Evolutionary conservation across 164 flowering plant species (phyloP), one percentile per base, ranked within the genome.

Genomic region (Dillenia suffruticosa): DNA sequence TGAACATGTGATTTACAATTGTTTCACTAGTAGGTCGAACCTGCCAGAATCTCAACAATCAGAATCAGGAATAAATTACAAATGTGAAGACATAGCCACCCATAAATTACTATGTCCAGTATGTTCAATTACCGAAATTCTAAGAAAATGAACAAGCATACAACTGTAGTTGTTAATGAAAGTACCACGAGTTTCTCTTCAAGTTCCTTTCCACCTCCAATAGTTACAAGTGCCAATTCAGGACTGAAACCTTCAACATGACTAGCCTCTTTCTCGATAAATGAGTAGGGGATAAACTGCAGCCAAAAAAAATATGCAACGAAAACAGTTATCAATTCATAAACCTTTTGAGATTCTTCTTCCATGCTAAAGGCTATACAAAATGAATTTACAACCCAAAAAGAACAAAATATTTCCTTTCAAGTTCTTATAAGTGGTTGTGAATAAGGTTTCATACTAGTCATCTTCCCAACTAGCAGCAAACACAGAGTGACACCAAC

Each of bases 11-110:
- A 74, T 94, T 94, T 46, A 94, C 98, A n/a, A 94, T 91, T 56
- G 98, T 94, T 81, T 94, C 98, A 77, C 98, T 94, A n/a, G 98
- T 94, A 32, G 98, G 98, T 62, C 98, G 82, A 67, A 94, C 97
- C 97, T 91, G 95, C 81, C 85, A 85, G 73, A 77, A 78, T 88
- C 95, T 90, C 98, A 84, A 70, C 68, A 74, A 77, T 75, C 40
- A 32, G 40, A 32, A 32, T 7, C 40, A 32, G 5, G 6, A 32
- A 32, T 32, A 32, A 32, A 32, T 32, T 4, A 32, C 40, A 32
- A 32, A 32, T 32, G 7, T 32, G 40, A 5, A 32, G 40, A 32
- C 40, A 32, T 32, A 32, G 40, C 40, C 40, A 32, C 40, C 40
- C 6, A 32, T 32, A 32, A 32, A 32, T 32, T 32, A 32, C 40